Evolutionary conservation across 2,329 filamentous ascomycete genomes (phyloP), one percentile per base, ranked within the genome.

Genomic region (Metarhizium brunneum): DNA sequence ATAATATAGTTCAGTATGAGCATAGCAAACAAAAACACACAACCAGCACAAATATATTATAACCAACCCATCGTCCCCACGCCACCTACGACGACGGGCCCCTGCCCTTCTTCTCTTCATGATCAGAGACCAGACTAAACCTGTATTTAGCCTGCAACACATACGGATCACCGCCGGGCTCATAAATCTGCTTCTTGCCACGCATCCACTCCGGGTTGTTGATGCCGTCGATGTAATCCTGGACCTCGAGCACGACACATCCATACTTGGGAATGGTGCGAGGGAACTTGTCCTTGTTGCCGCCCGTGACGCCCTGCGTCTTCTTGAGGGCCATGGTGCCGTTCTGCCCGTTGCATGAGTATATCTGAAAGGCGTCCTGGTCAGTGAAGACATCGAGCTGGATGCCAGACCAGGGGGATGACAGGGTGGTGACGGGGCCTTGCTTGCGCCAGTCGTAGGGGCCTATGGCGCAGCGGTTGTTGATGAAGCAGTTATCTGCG

Each of bases 211-310:
- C 82, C 0, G 92, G 92, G 63, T 95, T 82, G 73, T 96, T 96
- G 73, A 97, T 94, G 30, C 80, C 91, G 68, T 95, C 92, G 66
- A 96, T 95, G 82, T 85, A 96, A 69, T 94, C 91, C 77, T 96
- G 83, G 13, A 94, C 89, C 74, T 96, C 92, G 70, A 96, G 81
- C 51, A 96, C 92, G 30, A 96, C 66, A 70, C 92, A 96, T 36
- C 90, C 91, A 66, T 91, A 90, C 75, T 92, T 69, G 55, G 82
- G 79, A 30, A 90, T 86, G 7, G 80, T 81, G 42, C 85, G 76
- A 3, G 83, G 80, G 62, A 84, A 81, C 36, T 73, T 71, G 2
- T 71, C 59, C 58, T 80, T 71, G 58, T 81, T 36, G 56, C 35
- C 43, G 32, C 29, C 76, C 58, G 75, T 70, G 4, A 87, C 72